Evolutionary conservation across 1,284 basidiomycete species (phyloP).

Genomic region (Fomitiporia mediterranea): DNA sequence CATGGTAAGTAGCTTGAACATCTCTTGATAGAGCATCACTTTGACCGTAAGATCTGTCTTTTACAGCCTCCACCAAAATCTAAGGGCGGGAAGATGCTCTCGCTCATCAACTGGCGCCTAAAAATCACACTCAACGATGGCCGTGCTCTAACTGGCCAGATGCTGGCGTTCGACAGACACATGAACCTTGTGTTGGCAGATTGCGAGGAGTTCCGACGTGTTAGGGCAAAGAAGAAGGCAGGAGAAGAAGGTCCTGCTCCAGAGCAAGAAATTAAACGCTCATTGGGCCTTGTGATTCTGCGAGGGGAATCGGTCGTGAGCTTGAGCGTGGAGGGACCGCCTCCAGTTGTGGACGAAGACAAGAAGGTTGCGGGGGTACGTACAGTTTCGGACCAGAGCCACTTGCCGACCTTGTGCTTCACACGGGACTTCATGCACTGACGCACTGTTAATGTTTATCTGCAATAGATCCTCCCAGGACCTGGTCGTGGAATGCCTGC

Average conservation of each 20-base stretch:
- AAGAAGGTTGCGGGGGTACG: constrained; percentile 62
- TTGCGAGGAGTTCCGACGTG: constrained; percentile 91
- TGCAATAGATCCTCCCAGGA: constrained; percentile 72
- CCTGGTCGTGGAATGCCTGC: constrained; percentile 94
- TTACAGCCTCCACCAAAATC: constrained; percentile 85
- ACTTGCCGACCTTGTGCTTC: no score
- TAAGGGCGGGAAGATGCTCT: constrained; percentile 97
- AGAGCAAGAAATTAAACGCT: constrained; percentile 94
- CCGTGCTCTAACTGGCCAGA: constrained; percentile 92
- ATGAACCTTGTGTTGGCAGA: constrained; percentile 99
- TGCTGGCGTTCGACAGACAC: constrained; percentile 99
- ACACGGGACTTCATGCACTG: constrained; percentile 7
- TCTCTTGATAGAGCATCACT: no score
- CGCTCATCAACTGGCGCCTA: constrained; percentile 96
- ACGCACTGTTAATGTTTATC: constrained; percentile 11
- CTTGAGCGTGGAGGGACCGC: constrained; percentile 93
- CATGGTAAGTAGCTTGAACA: constrained; percentile 48
- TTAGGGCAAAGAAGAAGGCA: constrained; percentile 81
- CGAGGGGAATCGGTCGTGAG: constrained; percentile 97
- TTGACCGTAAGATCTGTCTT: no score
- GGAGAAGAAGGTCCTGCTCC: constrained; percentile 71
- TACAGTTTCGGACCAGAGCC: constrained; percentile 33
- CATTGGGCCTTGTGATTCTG: constrained; percentile 92
- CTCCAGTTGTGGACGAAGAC: constrained; percentile 85
- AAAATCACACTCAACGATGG: constrained; percentile 99